Evolutionary conservation across 805 yeast genomes (phyloP).

Genomic region (Pichia ethanolica): DNA sequence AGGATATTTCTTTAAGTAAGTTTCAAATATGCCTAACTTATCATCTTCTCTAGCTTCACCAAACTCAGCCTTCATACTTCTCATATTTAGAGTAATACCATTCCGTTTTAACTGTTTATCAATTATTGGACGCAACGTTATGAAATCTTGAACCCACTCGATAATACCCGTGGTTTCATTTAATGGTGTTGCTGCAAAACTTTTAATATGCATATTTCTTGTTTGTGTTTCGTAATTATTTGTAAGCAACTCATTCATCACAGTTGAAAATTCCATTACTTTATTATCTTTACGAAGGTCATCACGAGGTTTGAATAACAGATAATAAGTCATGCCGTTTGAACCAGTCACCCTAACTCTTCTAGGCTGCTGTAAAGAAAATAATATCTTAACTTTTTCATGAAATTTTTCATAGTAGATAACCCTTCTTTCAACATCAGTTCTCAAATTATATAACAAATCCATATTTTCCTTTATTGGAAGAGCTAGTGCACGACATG

Average conservation of each 20-base stretch:
- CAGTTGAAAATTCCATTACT: constrained; percentile 83
- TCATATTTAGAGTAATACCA: constrained; percentile 23
- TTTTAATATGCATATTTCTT: constrained; percentile 60
- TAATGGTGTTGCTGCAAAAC: constrained; percentile 84
- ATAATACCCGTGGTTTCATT: constrained; percentile 84
- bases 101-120: constrained; percentile 17
- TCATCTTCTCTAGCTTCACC: constrained; percentile 13
- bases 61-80: constrained; percentile 19
- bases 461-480: constrained; percentile 70
- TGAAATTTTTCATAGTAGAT: constrained; percentile 49
- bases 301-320: constrained; percentile 80
- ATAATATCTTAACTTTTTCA: constrained; percentile 58
- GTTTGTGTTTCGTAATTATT: constrained; percentile 66
- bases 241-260: constrained; percentile 66
- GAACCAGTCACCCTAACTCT: constrained; percentile 69
- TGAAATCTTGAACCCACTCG: constrained; percentile 78
- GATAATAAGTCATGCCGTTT: constrained; percentile 63
- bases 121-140: constrained; percentile 62
- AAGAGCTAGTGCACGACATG: constrained; percentile 46
- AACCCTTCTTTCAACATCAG: constrained; percentile 21
- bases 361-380: constrained; percentile 83
- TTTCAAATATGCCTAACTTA: constrained; percentile 31
- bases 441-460: constrained; percentile 42
- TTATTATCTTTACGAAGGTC: constrained; percentile 95
- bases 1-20: constrained; percentile 33